Percentiles rank a stretch among this genome's conserved stretches.
These are phyloP conservation scores for Elongisporangium anandrum DNA, from an alignment of 352 stramenopile species.

Conservation along the genomic window DNA sequence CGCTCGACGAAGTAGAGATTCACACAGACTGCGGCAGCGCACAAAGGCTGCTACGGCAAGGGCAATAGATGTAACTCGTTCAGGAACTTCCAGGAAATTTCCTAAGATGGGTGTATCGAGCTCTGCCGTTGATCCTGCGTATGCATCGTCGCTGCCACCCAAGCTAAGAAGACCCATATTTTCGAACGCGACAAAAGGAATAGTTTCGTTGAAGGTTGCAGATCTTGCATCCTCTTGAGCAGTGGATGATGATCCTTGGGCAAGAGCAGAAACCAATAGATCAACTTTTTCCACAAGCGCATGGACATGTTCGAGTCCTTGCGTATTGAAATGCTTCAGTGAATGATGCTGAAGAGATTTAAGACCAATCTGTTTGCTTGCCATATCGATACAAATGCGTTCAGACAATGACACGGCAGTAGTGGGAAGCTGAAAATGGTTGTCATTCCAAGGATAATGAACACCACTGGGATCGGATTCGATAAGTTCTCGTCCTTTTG, in stretches of 20 bases:
- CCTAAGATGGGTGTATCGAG: constrained; percentile 55
- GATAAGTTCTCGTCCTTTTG: constrained; percentile 66
- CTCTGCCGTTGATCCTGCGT: constrained; percentile 73
- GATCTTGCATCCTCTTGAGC: background rate
- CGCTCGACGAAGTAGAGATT: constrained; percentile 72
- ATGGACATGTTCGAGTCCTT: constrained; percentile 19
- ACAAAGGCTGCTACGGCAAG: constrained; percentile 79
- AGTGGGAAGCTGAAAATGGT: constrained; percentile 52
- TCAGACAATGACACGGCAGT: constrained; percentile 50
- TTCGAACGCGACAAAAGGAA: constrained; percentile 45
- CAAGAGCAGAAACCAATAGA: background rate
- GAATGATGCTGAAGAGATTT: constrained; percentile 66
- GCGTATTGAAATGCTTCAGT: constrained; percentile 26
- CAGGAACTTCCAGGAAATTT: constrained; percentile 84
- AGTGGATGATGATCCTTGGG: background rate
- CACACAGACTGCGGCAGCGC: constrained; percentile 69
- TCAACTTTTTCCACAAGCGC: background rate
- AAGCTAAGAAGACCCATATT: constrained; percentile 59
- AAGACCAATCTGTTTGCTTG: constrained; percentile 65
- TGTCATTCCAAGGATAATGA: constrained; percentile 60
- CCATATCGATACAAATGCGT: constrained; percentile 55
- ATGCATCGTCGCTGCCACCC: constrained; percentile 60
- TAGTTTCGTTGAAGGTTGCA: constrained; percentile 26
- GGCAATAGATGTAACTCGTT: constrained; percentile 67
- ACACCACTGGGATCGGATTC: constrained; percentile 47